phyloP scores from a whole-genome alignment of 169 alveolate genomes.

The Cryptosporidium viatorum region DNA sequence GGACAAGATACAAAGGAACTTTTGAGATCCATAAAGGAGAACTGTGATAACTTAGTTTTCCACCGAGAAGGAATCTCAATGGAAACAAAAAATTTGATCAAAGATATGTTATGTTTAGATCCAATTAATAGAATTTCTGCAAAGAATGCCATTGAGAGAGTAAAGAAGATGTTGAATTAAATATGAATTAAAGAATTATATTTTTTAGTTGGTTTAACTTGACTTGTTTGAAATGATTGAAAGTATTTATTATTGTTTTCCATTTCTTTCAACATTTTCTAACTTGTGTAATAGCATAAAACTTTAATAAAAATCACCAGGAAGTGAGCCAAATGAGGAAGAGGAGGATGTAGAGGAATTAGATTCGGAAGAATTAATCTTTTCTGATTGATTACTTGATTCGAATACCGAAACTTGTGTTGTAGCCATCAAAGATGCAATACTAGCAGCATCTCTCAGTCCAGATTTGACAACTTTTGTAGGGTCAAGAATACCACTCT shows the following conservation, averaged over 20 bases:
- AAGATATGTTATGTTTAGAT: conserved; percentile 19
- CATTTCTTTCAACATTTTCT: not conserved
- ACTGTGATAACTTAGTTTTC: not conserved
- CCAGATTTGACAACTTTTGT: conserved; percentile 99
- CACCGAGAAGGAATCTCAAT: not conserved
- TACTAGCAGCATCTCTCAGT: conserved; percentile 97
- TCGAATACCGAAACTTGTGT: conserved; percentile 96
- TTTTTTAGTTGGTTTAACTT: not conserved
- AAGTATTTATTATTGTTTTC: not conserved
- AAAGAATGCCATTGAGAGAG: conserved; percentile 8
- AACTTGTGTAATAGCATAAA: no score
- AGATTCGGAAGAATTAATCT: not conserved
- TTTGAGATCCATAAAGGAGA: conserved; percentile 7
- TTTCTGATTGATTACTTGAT: conserved; percentile 40
- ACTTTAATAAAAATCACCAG: not conserved
- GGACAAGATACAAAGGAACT: conserved; percentile 30
- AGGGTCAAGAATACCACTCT: conserved; percentile 97
- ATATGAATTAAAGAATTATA: not conserved
- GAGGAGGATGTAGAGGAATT: not conserved
- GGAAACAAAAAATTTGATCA: conserved; percentile 32
- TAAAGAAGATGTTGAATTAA: not conserved
- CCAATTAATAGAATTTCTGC: conserved; percentile 42
- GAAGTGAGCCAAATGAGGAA: conserved; percentile 6
- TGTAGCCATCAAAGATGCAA: conserved; percentile 97
- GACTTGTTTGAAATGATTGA: not conserved